Evolutionary conservation across 768 basidiomycete genomes (phyloP), one percentile per base, ranked within the genome.

Genomic region (Tephrocybe sp.): DNA sequence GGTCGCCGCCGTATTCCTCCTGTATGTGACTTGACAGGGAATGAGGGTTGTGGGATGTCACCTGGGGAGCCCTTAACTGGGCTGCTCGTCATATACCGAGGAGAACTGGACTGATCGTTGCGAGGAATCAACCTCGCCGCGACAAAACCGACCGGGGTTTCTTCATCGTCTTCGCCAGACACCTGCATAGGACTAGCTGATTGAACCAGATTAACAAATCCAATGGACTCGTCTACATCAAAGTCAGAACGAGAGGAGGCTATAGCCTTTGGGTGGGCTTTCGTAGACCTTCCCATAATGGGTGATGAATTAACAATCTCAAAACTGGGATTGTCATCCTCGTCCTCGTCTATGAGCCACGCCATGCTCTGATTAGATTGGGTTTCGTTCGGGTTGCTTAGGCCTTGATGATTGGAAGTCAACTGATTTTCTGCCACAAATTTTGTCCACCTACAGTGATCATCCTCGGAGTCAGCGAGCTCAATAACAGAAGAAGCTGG

Each of bases 341-440:
- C 83, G 49, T 82, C 83, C 21, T 82, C 72, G 31, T 78, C 83
- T 9, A 87, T 62, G 18, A 88, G 67, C 85, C 84, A 87, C 2
- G 79, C 75, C 67, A 87, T 82, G 56, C 73, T 73, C 41, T 73
- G 63, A 12, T 58, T 51, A 25, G 57, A 25, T 46, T 19, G 16
- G 24, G 16, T 31, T 22, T 22, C 27, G 19, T 44, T 16, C 6
- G 34, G 13, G 18, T n/a, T 40, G 13, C 29, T 16, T 16, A 3
- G 10, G 13, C 15, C 11, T 33, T 41, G 21, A 40, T 2, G 25
- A 36, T 12, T 19, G 30, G 18, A 22, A 27, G 38, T 51, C 13
- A 51, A 31, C 13, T 1, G 11, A 27, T 31, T 11, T 22, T 40
- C 15, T 25, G 49, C n/a, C 30, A 46, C 12, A n/a, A 49, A 37